Evolutionary conservation across 176 grass and related monocot genomes (phyloP), one percentile per base, ranked within the genome.

Genomic region (Puccinellia tenuiflora): DNA sequence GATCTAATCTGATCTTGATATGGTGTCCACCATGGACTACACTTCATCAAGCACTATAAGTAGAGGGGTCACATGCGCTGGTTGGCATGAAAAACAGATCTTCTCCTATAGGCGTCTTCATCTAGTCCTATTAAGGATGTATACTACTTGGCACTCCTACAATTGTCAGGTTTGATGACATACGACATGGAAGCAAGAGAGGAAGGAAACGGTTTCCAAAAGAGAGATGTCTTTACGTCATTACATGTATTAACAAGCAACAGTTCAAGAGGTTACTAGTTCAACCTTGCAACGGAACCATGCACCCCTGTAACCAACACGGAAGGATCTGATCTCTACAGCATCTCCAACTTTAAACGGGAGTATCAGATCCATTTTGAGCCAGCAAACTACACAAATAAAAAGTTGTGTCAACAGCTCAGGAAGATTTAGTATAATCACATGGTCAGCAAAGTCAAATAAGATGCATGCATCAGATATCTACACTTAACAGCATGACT

Each of bases 201-300:
- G 67, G 21, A 42, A 42, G 43, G 37, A 61, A 70, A n/a, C n/a
- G n/a, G n/a, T n/a, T 83, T 63, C 43, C 9, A 72, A 59, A 64
- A 16, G 50, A 66, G 30, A 50, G 30, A 37, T n/a, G 48, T 38
- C 52, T 62, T 86, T 62, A 63, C 21, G n/a, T 38, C 52, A 50
- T 86, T 62, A 63, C 21, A 24, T 33, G 43, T 40, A 76, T 46
- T 29, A 68, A 75, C 10, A 47, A 38, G 26, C 14, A 82, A 66
- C 21, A 54, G 20, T 42, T 31, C 7, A 53, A 71, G 5, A 48
- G 6, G 70, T 67, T 33, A 51, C 63, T n/a, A 30, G 66, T 11
- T 12, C 33, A 77, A 94, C 89, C 92, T 91, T 94, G 72, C 80
- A 89, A 60, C 83, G 77, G 40, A 94, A 94, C 89, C 92, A 94